Evolutionary conservation across 2,329 filamentous ascomycete genomes (phyloP).

Genomic region (Alternaria brassicicola): DNA sequence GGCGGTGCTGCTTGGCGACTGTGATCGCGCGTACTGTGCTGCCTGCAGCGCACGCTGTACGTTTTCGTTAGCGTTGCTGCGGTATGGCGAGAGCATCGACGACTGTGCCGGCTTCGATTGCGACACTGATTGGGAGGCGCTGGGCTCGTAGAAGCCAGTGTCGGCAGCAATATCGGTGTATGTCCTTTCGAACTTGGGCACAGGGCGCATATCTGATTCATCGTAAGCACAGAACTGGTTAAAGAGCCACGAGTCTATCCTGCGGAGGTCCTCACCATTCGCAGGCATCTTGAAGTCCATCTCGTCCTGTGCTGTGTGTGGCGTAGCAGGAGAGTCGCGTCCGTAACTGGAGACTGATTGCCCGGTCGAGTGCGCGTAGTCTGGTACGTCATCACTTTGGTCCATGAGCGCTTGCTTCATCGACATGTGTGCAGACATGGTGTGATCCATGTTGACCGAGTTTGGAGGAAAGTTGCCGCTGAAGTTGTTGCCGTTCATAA

Average conservation of each 20-base stretch:
- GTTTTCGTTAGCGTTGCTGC: constrained; percentile 52
- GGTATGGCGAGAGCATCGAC: constrained; percentile 58
- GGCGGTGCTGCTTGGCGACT: constrained; percentile 59
- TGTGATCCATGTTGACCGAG: constrained; percentile 50
- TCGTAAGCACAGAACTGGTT: constrained; percentile 71
- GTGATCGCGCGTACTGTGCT: constrained; percentile 72
- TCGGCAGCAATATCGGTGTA: constrained; percentile 86
- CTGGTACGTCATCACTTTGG: constrained; percentile 57
- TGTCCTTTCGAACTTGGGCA: constrained; percentile 81
- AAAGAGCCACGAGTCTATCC: constrained; percentile 56
- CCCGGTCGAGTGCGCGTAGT: constrained; percentile 60
- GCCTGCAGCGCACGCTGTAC: constrained; percentile 79
- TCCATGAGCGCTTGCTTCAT: constrained; percentile 66
- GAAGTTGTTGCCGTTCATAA: constrained; percentile 54
- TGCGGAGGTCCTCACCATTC: constrained; percentile 59
- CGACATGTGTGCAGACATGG: constrained; percentile 61
- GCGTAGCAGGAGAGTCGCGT: constrained; percentile 66
- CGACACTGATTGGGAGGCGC: constrained; percentile 55
- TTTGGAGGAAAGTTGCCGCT: constrained; percentile 55
- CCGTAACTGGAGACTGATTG: constrained; percentile 66
- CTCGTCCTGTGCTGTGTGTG: constrained; percentile 62
- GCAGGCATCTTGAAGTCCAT: constrained; percentile 59
- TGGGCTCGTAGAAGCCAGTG: constrained; percentile 77
- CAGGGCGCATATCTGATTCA: constrained; percentile 59
- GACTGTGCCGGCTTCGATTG: constrained; percentile 58